phyloP scores from a whole-genome alignment of 2,329 filamentous ascomycete species.

The Magnaporthiopsis rhizophila region DNA sequence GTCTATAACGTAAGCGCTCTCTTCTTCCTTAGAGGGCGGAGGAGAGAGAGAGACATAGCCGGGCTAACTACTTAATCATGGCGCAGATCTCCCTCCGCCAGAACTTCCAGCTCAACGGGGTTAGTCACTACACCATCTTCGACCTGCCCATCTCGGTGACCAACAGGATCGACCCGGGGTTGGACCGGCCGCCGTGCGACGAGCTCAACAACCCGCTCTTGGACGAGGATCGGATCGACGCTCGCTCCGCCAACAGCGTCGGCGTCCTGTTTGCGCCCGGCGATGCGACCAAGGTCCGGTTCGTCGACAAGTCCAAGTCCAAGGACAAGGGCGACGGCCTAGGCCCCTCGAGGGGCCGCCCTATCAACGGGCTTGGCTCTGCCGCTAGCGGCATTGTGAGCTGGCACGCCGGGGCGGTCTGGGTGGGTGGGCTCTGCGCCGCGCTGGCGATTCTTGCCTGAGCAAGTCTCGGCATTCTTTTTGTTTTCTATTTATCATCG shows the following conservation, averaged over 20 bases:
- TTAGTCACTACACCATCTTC: conserved; percentile 61
- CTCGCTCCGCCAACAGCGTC: conserved; percentile 29
- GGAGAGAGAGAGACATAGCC: no score
- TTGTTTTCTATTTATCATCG: not conserved
- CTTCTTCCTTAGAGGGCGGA: not conserved
- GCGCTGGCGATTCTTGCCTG: conserved; percentile 23
- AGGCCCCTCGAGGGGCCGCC: conserved; percentile 17
- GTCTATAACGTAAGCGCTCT: conserved; percentile 49
- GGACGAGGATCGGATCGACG: conserved; percentile 35
- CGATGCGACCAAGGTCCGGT: conserved; percentile 38
- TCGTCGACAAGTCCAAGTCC: conserved; percentile 15
- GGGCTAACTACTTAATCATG: not conserved
- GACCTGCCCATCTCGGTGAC: conserved; percentile 62
- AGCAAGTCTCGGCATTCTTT: conserved; percentile 1
- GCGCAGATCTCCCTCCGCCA: conserved; percentile 60
- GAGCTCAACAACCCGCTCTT: conserved; percentile 43
- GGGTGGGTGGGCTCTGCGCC: conserved; percentile 24
- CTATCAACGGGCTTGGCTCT: conserved; percentile 24
- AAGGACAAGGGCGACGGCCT: conserved; percentile 21
- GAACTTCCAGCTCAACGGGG: conserved; percentile 57
- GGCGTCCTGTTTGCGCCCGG: conserved; percentile 44
- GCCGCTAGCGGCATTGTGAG: conserved; percentile 22
- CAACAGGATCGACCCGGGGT: conserved; percentile 47
- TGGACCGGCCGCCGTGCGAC: conserved; percentile 32
- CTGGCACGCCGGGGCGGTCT: conserved; percentile 25